phyloP scores from a whole-genome alignment of 164 flowering plant species.

The Dillenia suffruticosa region DNA sequence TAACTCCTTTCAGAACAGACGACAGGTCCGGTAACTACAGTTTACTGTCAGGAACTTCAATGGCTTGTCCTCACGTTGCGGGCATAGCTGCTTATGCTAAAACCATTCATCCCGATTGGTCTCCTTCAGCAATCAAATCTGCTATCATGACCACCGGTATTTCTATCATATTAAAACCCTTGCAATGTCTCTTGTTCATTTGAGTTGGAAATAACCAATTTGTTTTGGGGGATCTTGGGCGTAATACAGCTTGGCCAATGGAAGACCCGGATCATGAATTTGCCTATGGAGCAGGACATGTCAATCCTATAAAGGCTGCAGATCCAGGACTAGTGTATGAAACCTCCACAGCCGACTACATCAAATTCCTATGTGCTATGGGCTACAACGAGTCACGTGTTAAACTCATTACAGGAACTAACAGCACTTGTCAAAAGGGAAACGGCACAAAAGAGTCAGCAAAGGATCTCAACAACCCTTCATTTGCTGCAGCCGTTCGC shows the following conservation, averaged over 20 bases:
- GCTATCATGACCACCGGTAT: slow-evolving; percentile 50
- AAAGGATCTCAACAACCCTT: slow-evolving; percentile 18
- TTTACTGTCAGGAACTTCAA: slow-evolving; percentile 31
- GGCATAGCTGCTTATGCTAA: slow-evolving; percentile 43
- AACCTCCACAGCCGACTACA: slow-evolving; percentile 14
- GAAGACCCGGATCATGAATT: too few species aligned
- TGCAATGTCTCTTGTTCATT: too few species aligned
- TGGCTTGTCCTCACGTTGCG: slow-evolving; percentile 38
- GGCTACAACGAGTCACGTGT: slow-evolving; percentile 7
- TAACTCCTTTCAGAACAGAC: slow-evolving; percentile 1
- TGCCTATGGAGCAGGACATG: slow-evolving; percentile 13
- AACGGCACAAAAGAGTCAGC: neutral
- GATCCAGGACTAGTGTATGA: slow-evolving; percentile 38
- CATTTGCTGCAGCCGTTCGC: slow-evolving; percentile 5
- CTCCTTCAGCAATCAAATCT: slow-evolving; percentile 45
- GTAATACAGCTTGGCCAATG: too few species aligned
- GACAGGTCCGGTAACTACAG: slow-evolving; percentile 6
- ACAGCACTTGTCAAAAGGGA: slow-evolving; percentile 2
- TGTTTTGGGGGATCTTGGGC: too few species aligned
- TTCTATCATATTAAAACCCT: too few species aligned
- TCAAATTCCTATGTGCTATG: slow-evolving; percentile 17
- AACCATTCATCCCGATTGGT: slow-evolving; percentile 37
- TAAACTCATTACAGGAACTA: slow-evolving; percentile 9
- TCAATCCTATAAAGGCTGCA: slow-evolving; percentile 27
- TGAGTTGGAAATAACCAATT: too few species aligned